Conservation (phyloP, 2,329 filamentous ascomycete species). For the Trichoderma semiorbis region DNA sequence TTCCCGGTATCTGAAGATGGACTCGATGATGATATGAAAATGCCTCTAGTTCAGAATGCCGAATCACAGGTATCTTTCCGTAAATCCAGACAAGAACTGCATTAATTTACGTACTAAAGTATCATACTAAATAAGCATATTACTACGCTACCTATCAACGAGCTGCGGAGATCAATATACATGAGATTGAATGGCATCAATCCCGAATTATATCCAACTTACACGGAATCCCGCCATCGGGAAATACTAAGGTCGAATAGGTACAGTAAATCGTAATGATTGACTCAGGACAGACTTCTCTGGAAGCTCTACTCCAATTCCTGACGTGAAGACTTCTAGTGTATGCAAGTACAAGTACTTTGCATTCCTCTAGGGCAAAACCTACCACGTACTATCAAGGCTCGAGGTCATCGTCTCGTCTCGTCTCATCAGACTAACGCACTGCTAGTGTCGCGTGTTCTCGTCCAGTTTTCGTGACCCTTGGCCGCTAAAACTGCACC, state of each 20-base stretch:
- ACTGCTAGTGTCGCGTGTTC: constrained; percentile 8
- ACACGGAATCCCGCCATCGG: neutral
- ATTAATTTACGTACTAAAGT: neutral
- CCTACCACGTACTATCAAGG: neutral
- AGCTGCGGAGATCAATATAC: neutral
- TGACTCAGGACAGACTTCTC: neutral
- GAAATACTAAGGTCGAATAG: neutral
- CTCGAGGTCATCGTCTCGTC: neutral
- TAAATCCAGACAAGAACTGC: neutral
- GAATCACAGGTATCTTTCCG: neutral
- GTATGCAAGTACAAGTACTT: neutral
- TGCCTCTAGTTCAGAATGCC: neutral
- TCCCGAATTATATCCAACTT: neutral
- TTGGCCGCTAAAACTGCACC: neutral
- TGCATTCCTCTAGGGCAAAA: neutral
- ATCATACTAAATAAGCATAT: neutral
- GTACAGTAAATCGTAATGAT: neutral
- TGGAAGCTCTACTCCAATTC: neutral
- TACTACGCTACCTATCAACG: neutral
- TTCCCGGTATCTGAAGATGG: neutral
- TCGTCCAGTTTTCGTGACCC: neutral
- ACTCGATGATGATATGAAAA: neutral
- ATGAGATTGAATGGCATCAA: neutral
- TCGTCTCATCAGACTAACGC: neutral
- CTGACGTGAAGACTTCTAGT: neutral